Conservation (phyloP, 2,329 filamentous ascomycete genomes). For the Pseudogymnoascus sp. region DNA sequence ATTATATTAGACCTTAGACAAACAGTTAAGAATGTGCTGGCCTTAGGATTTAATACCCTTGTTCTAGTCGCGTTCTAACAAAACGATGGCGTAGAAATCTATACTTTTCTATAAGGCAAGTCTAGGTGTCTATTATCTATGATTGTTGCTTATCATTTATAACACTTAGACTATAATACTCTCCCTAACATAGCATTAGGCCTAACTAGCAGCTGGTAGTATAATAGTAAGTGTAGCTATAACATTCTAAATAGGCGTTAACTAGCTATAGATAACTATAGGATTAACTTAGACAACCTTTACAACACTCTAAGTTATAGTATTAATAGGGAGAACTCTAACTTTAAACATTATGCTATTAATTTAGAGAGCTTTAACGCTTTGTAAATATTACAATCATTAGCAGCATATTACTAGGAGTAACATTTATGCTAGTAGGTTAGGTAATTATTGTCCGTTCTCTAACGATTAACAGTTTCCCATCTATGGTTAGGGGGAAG, state of each 20-base stretch:
- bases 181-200: neutral
- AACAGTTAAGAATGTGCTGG: neutral
- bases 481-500: neutral
- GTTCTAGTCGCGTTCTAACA: neutral
- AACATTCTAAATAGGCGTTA: neutral
- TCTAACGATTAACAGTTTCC: conserved; percentile 3
- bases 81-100: neutral
- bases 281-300: neutral
- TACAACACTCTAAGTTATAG: neutral
- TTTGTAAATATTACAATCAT: conserved; percentile 1
- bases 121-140: neutral
- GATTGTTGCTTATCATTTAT: neutral
- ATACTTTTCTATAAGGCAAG: neutral
- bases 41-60: neutral
- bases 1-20: neutral
- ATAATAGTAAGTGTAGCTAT: neutral
- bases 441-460: conserved; percentile 6
- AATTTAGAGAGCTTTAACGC: neutral
- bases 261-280: neutral
- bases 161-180: neutral
- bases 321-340: neutral
- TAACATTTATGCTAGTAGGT: neutral
- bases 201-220: neutral
- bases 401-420: neutral
- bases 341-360: neutral